Evolutionary conservation across 1,139 yeast genomes (phyloP), one percentile per base, ranked within the genome.

Genomic region (Candida albicans): DNA sequence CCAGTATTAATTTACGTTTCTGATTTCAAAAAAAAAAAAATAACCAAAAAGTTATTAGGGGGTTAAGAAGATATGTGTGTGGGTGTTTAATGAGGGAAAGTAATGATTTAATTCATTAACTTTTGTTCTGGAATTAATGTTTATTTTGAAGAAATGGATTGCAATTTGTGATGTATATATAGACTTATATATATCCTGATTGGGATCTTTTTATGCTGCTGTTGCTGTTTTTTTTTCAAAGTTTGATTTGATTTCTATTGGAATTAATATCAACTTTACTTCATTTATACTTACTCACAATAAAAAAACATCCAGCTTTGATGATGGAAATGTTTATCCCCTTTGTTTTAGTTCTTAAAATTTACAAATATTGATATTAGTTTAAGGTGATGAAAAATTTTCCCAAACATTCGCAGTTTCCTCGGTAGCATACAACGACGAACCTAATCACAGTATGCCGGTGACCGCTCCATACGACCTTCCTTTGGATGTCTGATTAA

Each of bases 371-470:
- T 29, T n/a, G 13, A 22, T 22, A 10, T 22, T 26, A 47, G 48
- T 67, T 65, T 68, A 81, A 62, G 40, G 73, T 84, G 91, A 84
- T 84, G 91, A 84, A 81, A 81, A 68, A 38, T 68, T 73, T 70
- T 81, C 81, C 74, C 75, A 68, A 80, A 84, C 91, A 84, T 84
- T 84, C 90, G 90, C 90, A 84, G 90, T 84, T 84, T 84, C 90
- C 90, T 79, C 90, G 90, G 90, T 84, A 84, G 87, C 82, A 73
- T 78, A 80, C 89, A 73, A 67, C 69, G 12, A 68, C 68, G 88
- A 84, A 83, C 89, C 90, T 86, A 82, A 75, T 81, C 39, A 79
- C 75, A 65, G 87, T 82, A 77, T 79, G 82, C 40, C 88, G 72
- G 89, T 84, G 90, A 84, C 91, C 90, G 91, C 74, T 65, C 65